Conservation (phyloP, 2,329 filamentous ascomycete species). For the Alternaria arborescens region DNA sequence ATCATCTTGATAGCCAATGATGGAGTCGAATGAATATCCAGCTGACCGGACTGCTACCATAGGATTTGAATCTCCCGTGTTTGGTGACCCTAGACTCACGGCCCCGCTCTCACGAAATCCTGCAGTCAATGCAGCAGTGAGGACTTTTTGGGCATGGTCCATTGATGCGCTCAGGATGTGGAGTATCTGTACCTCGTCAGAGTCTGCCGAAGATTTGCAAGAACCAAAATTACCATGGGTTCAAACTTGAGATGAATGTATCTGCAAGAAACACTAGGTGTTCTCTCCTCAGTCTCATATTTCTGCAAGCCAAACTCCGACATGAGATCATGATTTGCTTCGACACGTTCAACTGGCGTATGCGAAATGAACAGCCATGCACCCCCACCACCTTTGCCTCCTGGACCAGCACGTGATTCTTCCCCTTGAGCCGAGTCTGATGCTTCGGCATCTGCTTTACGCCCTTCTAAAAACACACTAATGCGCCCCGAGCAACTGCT, state of each 20-base stretch:
- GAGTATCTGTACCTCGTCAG: slow-evolving; percentile 71
- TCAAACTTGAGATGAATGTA: slow-evolving; percentile 90
- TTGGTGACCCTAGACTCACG: slow-evolving; percentile 65
- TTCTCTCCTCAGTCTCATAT: slow-evolving; percentile 1
- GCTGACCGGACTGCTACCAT: slow-evolving; percentile 88
- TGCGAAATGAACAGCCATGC: slow-evolving; percentile 91
- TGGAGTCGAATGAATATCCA: slow-evolving; percentile 81
- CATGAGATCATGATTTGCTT: slow-evolving; percentile 25
- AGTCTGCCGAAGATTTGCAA: slow-evolving; percentile 4
- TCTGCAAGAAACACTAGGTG: slow-evolving; percentile 45
- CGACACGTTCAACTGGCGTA: slow-evolving; percentile 64
- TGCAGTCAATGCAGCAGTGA: slow-evolving; percentile 78
- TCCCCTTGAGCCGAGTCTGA: slow-evolving; percentile 20
- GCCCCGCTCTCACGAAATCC: slow-evolving; percentile 93
- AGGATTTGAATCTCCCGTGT: slow-evolving; percentile 62
- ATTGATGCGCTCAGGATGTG: slow-evolving; percentile 83
- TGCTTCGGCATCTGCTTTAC: slow-evolving; percentile 53
- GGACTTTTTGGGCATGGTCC: slow-evolving; percentile 75
- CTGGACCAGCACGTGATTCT: slow-evolving; percentile 65
- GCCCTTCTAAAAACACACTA: slow-evolving; percentile 87
- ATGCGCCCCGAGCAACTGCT: slow-evolving; percentile 91
- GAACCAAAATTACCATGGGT: slow-evolving; percentile 75
- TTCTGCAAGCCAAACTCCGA: slow-evolving; percentile 52
- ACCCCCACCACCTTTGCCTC: slow-evolving; percentile 82
- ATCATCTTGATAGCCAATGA: slow-evolving; percentile 68